These are phyloP conservation scores for Linnemannia zychae DNA, from an alignment of 192 early-diverging fungal species.

Conservation along the genomic window DNA sequence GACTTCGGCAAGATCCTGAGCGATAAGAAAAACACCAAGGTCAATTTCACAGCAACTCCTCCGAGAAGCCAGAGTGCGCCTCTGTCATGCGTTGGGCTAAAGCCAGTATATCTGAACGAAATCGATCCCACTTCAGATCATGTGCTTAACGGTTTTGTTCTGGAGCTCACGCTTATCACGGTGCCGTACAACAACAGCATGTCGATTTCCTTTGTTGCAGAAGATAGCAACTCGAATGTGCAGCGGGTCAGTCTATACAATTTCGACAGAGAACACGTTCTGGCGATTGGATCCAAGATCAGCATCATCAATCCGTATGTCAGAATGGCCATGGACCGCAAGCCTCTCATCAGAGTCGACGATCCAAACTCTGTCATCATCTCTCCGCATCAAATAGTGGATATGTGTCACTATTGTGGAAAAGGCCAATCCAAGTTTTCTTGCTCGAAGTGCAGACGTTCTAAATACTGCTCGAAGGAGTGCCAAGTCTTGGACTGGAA, in stretches of 20 bases:
- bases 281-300: constrained; percentile 41
- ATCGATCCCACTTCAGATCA: constrained; percentile 41
- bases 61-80: constrained; percentile 44
- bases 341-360: constrained; percentile 38
- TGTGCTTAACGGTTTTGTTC: constrained; percentile 39
- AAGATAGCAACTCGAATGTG: constrained; percentile 44
- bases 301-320: constrained; percentile 38
- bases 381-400: constrained; percentile 44
- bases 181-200: constrained; percentile 43
- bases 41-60: constrained; percentile 46
- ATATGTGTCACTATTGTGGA: constrained; percentile 47
- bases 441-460: constrained; percentile 34
- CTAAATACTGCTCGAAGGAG: constrained; percentile 46
- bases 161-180: constrained; percentile 49
- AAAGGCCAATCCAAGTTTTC: constrained; percentile 38
- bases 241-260: constrained; percentile 45
- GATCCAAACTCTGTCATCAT: constrained; percentile 50
- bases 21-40: constrained; percentile 18
- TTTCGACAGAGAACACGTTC: constrained; percentile 34
- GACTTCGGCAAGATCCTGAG: constrained; percentile 36
- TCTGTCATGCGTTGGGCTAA: constrained; percentile 44
- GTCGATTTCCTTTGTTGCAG: constrained; percentile 50
- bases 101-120: constrained; percentile 40
- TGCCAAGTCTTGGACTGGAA: constrained; percentile 49
- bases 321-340: constrained; percentile 46